Conservation (phyloP, 2,329 filamentous ascomycete genomes). For the Colletotrichum magnum region DNA sequence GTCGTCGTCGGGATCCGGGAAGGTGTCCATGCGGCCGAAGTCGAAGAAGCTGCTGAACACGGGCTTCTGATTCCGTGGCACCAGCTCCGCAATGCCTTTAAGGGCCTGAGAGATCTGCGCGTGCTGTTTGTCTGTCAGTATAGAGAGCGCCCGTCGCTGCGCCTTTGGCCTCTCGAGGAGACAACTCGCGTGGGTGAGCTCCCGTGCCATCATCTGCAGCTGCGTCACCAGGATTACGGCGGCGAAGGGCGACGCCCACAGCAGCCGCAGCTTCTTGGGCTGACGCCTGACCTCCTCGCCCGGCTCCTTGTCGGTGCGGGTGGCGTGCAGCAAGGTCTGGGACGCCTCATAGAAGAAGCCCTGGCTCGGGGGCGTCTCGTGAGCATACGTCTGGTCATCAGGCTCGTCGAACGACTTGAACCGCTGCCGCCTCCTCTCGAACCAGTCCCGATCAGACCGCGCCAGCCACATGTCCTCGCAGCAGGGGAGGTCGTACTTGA, state of each 20-base stretch:
- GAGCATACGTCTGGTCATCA: slow-evolving; percentile 19
- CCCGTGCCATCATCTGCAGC: slow-evolving; percentile 29
- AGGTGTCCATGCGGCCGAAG: slow-evolving; percentile 26
- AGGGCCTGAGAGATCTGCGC: slow-evolving; percentile 22
- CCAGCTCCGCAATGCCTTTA: slow-evolving; percentile 22
- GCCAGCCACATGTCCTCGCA: slow-evolving; percentile 29
- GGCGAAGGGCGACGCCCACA: slow-evolving; percentile 27
- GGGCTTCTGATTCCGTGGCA: slow-evolving; percentile 16
- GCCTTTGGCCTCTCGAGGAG: slow-evolving; percentile 21
- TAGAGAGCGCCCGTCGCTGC: slow-evolving; percentile 19
- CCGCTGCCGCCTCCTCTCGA: slow-evolving; percentile 15
- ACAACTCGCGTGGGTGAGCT: slow-evolving; percentile 28
- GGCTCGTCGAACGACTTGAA: slow-evolving; percentile 33
- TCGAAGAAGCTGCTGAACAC: slow-evolving; percentile 27
- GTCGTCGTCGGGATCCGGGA: slow-evolving; percentile 9
- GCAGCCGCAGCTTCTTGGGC: slow-evolving; percentile 20
- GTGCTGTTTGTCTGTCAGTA: slow-evolving; percentile 29
- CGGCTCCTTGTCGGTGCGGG: background rate
- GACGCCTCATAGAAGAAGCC: slow-evolving; percentile 30
- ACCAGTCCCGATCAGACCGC: slow-evolving; percentile 24
- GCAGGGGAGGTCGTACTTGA: slow-evolving; percentile 32
- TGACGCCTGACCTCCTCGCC: background rate
- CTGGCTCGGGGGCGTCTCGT: slow-evolving; percentile 23
- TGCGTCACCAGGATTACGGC: slow-evolving; percentile 31
- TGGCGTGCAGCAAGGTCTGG: slow-evolving; percentile 12